Conservation (phyloP, 2,329 filamentous ascomycete genomes). For the Calonectria henricotiae region DNA sequence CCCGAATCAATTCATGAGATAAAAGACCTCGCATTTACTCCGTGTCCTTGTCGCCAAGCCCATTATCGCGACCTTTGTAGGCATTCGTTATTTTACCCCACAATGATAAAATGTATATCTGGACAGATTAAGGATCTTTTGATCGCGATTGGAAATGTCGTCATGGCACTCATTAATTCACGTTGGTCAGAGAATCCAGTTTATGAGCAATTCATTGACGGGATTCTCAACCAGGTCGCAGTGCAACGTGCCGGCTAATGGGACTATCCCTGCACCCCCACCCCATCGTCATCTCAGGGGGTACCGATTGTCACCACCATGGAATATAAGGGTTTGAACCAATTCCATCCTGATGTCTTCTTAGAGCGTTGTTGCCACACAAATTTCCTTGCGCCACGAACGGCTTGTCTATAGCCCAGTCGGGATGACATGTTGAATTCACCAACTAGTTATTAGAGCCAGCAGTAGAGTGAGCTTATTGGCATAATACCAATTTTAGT, state of each 20-base stretch:
- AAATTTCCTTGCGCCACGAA: background rate
- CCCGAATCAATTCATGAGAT: background rate
- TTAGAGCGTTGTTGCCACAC: background rate
- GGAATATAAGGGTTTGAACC: constrained; percentile 1
- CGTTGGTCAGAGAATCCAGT: background rate
- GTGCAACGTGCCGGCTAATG: background rate
- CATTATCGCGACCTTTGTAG: too few species aligned
- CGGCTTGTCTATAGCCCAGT: background rate
- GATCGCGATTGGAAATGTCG: background rate
- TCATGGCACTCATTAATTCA: background rate
- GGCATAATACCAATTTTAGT: background rate
- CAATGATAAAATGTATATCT: constrained; percentile 9
- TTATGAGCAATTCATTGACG: background rate
- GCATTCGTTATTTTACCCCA: constrained; percentile 6
- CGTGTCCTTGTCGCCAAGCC: background rate
- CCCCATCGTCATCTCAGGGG: background rate
- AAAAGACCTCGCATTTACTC: background rate
- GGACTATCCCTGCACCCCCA: background rate
- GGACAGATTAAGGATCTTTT: background rate
- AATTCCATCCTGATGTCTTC: background rate
- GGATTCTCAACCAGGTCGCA: background rate
- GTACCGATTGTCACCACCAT: background rate
- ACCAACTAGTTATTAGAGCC: too few species aligned
- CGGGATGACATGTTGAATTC: background rate
- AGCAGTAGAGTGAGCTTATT: background rate